phyloP scores from a whole-genome alignment of 106 monocot species.

The Ottelia alismoides region DNA sequence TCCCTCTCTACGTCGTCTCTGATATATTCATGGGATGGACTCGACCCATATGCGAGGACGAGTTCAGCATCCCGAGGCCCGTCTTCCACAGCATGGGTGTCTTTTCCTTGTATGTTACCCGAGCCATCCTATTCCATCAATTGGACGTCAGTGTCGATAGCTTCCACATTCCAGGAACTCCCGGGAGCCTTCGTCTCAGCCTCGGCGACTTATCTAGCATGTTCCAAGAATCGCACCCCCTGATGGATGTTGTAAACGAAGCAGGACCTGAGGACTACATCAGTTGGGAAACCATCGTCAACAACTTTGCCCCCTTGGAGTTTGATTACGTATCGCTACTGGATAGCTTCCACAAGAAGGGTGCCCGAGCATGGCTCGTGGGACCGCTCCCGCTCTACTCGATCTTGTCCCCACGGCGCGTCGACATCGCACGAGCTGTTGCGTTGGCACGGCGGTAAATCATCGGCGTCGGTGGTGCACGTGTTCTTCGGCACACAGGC shows the following conservation, averaged over 20 bases:
- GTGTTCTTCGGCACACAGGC: slow-evolving; percentile 12
- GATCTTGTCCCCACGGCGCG: background rate
- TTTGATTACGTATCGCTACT: slow-evolving; percentile 19
- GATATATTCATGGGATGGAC: slow-evolving; percentile 36
- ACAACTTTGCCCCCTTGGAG: slow-evolving; percentile 46
- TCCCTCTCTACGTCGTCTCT: slow-evolving; percentile 18
- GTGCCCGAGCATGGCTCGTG: slow-evolving; percentile 23
- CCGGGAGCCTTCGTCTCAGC: slow-evolving; percentile 5
- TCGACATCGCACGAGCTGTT: background rate
- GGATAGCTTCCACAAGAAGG: slow-evolving; percentile 16
- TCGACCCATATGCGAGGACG: background rate
- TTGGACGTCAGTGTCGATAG: background rate
- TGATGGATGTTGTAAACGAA: background rate
- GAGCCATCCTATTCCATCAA: background rate
- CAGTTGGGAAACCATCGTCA: slow-evolving; percentile 46
- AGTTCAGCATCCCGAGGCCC: slow-evolving; percentile 25
- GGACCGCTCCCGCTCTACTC: slow-evolving; percentile 29
- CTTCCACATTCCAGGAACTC: slow-evolving; percentile 19
- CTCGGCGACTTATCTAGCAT: slow-evolving; percentile 8
- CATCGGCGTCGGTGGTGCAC: slow-evolving; percentile 8
- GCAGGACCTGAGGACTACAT: background rate
- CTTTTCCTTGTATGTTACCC: slow-evolving; percentile 24
- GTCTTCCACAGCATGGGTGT: slow-evolving; percentile 39
- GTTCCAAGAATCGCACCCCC: slow-evolving; percentile 1
- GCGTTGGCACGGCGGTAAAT: slow-evolving; percentile 3